Conservation (phyloP, 1,284 basidiomycete genomes). For the Lignosus rhinocerotis region DNA sequence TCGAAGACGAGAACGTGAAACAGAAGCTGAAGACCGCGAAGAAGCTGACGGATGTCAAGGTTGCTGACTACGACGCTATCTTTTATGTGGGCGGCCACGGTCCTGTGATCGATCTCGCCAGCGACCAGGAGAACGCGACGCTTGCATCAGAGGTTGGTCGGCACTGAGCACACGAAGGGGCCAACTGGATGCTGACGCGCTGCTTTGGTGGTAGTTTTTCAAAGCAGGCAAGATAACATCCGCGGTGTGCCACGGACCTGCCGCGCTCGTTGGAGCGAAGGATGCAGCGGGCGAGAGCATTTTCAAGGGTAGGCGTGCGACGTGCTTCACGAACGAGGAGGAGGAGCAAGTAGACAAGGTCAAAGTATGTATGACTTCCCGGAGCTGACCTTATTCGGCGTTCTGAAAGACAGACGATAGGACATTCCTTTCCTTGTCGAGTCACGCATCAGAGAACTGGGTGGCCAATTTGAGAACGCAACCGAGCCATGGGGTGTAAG, state of each 20-base stretch:
- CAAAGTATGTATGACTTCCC: slow-evolving; percentile 29
- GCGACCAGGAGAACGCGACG: slow-evolving; percentile 48
- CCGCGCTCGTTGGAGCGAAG: slow-evolving; percentile 55
- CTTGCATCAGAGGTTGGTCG: too few relatives aligned
- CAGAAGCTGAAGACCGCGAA: slow-evolving; percentile 61
- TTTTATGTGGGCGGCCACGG: slow-evolving; percentile 82
- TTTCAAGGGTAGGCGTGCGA: slow-evolving; percentile 59
- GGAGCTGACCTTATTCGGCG: neutral
- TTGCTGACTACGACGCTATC: slow-evolving; percentile 66
- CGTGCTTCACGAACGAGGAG: slow-evolving; percentile 74
- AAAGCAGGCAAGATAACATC: slow-evolving; percentile 55
- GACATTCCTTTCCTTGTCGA: slow-evolving; percentile 74
- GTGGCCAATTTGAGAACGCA: slow-evolving; percentile 65
- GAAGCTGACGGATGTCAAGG: slow-evolving; percentile 60
- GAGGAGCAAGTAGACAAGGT: slow-evolving; percentile 50
- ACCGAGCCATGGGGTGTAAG: slow-evolving; percentile 55
- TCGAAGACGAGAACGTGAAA: slow-evolving; percentile 57
- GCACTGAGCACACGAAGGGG: too few relatives aligned
- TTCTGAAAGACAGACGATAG: slow-evolving; percentile 8
- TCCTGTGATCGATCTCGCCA: slow-evolving; percentile 67
- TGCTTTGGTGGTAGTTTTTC: slow-evolving; percentile 4
- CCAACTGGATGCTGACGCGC: too few relatives aligned
- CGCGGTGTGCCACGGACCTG: slow-evolving; percentile 80
- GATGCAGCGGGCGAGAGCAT: slow-evolving; percentile 60
- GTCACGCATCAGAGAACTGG: slow-evolving; percentile 56